Conservation (phyloP, 228 moss, liverwort and hornwort genomes). For the Sphagnum magellanicum region DNA sequence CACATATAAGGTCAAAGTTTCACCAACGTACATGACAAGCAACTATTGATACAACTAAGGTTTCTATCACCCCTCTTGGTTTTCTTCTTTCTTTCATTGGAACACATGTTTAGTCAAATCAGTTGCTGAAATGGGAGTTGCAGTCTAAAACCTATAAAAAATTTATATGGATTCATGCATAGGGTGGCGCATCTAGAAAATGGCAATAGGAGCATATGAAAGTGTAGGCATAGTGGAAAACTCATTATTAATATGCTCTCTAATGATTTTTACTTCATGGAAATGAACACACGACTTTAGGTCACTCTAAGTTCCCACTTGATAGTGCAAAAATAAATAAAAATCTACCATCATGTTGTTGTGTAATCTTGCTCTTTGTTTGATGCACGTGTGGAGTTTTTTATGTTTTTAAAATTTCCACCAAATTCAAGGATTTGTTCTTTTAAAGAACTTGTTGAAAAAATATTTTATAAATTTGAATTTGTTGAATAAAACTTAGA, state of each 20-base stretch:
- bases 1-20: slow-evolving; percentile 69
- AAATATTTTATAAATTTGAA: no score
- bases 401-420: no score
- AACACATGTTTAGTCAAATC: no score
- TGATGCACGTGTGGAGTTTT: no score
- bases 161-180: slow-evolving; percentile 1
- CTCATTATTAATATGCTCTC: slow-evolving; percentile 85
- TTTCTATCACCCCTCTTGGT: slow-evolving; percentile 7
- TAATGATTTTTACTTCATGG: slow-evolving; percentile 91
- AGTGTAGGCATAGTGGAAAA: slow-evolving; percentile 88
- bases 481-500: no score
- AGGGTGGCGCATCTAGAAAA: slow-evolving; percentile 7
- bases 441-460: no score
- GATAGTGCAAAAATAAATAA: no score
- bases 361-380: no score
- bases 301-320: slow-evolving; percentile 8
- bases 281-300: slow-evolving; percentile 98
- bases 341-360: no score
- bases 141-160: background rate
- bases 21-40: slow-evolving; percentile 70
- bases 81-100: no score
- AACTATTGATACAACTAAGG: slow-evolving; percentile 92
- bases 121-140: background rate
- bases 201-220: slow-evolving; percentile 82
- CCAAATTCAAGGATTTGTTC: no score